These are phyloP conservation scores for Paramecium biaurelia DNA, from an alignment of 73 alveolate genomes.

Conservation along the genomic window DNA sequence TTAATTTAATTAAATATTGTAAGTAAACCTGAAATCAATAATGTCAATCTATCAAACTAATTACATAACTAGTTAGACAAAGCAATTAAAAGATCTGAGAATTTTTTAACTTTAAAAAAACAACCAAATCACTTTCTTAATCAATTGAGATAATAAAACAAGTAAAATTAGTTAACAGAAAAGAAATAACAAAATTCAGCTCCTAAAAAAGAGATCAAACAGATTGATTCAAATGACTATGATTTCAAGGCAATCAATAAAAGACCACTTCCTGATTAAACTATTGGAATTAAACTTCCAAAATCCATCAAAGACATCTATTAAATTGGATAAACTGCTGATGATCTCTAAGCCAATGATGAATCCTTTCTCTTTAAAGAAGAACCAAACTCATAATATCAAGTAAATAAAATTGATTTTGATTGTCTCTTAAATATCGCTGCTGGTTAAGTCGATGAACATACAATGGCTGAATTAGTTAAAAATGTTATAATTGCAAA, in stretches of 20 bases:
- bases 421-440: neutral
- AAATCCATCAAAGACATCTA: neutral
- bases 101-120: neutral
- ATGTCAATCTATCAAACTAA: neutral
- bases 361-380: neutral
- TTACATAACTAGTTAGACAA: neutral
- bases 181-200: neutral
- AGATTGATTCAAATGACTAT: neutral
- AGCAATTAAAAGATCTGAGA: constrained; percentile 33
- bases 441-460: constrained; percentile 18
- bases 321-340: neutral
- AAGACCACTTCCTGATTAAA: neutral
- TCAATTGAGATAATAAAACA: neutral
- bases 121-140: neutral
- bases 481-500: constrained; percentile 13
- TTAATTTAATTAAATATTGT: neutral
- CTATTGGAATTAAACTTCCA: neutral
- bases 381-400: neutral
- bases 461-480: constrained; percentile 18
- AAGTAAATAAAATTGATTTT: neutral
- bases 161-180: neutral
- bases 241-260: neutral
- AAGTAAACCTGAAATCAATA: constrained; percentile 24
- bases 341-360: constrained; percentile 13
- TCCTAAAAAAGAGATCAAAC: neutral